These are phyloP conservation scores for Citrullus colocynthis DNA, from an alignment of 306 rosid species.

Conservation along the genomic window DNA sequence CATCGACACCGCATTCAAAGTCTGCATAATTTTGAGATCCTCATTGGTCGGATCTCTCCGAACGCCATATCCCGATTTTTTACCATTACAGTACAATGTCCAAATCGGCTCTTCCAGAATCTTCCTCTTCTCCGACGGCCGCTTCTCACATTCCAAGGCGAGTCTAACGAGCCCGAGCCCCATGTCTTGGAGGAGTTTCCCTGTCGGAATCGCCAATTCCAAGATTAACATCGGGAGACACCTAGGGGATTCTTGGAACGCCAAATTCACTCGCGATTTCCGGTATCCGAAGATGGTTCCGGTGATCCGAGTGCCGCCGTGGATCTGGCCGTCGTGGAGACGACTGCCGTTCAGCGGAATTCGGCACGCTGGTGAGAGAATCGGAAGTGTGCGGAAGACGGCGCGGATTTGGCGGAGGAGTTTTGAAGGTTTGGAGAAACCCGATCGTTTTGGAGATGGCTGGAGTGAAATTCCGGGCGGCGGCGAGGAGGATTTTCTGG, in stretches of 20 bases:
- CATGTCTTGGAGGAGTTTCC: constrained; percentile 64
- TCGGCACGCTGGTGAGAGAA: constrained; percentile 52
- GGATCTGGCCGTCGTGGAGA: constrained; percentile 23
- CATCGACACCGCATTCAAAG: constrained; percentile 47
- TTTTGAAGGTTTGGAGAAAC: constrained; percentile 23
- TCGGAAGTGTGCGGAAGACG: constrained; percentile 54
- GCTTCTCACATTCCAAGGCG: constrained; percentile 70
- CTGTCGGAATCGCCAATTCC: constrained; percentile 52
- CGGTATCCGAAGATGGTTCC: constrained; percentile 66
- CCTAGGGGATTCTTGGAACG: constrained; percentile 52
- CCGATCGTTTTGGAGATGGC: constrained; percentile 37
- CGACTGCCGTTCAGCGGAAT: constrained; percentile 24
- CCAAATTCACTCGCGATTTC: constrained; percentile 54
- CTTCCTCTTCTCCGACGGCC: constrained; percentile 31
- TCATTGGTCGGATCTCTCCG: constrained; percentile 57
- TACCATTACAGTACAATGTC: constrained; percentile 64
- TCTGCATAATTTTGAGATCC: constrained; percentile 59
- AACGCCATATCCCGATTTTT: constrained; percentile 65
- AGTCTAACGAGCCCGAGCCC: constrained; percentile 53
- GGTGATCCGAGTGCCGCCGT: constrained; percentile 48
- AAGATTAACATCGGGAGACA: constrained; percentile 46
- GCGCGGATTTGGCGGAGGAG: constrained; percentile 33
- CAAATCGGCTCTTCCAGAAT: constrained; percentile 64
- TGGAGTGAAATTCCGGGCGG: constrained; percentile 30
- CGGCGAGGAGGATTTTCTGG: neutral